phyloP scores from a whole-genome alignment of 495 filamentous ascomycete genomes.

The Talaromyces liani region DNA sequence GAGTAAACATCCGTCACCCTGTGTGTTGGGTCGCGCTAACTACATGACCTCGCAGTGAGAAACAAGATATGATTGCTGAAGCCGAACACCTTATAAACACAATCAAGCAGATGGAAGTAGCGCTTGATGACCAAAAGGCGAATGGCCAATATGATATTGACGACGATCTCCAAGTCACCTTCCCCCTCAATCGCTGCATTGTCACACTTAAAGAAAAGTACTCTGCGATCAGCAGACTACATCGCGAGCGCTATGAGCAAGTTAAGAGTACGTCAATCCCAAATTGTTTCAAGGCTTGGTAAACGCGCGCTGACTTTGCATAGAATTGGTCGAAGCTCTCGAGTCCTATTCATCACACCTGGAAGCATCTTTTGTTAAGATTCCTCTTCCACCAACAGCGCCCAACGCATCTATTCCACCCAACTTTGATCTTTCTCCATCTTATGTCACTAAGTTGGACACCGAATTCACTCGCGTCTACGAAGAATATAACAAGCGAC shows the following conservation, averaged over 20 bases:
- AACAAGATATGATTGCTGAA: constrained; percentile 77
- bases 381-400: constrained; percentile 73
- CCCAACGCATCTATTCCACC: constrained; percentile 67
- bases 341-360: constrained; percentile 94
- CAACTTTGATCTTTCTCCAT: constrained; percentile 78
- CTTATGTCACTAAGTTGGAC: constrained; percentile 83
- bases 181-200: constrained; percentile 72
- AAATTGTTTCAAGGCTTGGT: neutral
- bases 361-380: constrained; percentile 72
- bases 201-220: constrained; percentile 79
- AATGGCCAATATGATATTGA: constrained; percentile 54
- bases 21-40: neutral
- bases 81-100: constrained; percentile 75
- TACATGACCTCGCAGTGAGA: constrained; percentile 51
- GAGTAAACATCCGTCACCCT: constrained; percentile 15
- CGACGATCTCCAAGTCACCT: constrained; percentile 65
- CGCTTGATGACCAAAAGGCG: constrained; percentile 66
- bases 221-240: constrained; percentile 64
- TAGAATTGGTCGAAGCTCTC: constrained; percentile 87
- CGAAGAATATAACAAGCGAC: constrained; percentile 82
- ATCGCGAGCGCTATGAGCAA: constrained; percentile 86
- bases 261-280: constrained; percentile 60
- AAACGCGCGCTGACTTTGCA: constrained; percentile 23
- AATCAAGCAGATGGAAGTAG: constrained; percentile 89
- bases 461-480: constrained; percentile 88